phyloP scores from a whole-genome alignment of 768 basidiomycete genomes.

The Scleroderma bovista region DNA sequence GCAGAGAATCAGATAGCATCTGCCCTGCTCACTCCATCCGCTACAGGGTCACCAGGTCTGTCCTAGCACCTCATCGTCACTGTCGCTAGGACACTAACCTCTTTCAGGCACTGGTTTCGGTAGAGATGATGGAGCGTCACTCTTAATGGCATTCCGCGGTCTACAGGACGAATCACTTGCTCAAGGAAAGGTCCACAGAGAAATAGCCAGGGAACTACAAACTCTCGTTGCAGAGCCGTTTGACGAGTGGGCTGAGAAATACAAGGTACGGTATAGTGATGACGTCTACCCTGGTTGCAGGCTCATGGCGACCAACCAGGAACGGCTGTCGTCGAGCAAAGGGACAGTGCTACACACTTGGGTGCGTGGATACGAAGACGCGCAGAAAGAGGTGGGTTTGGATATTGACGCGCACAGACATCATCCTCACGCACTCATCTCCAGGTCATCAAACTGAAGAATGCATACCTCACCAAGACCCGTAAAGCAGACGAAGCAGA shows the following conservation, averaged over 20 bases:
- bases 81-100: slow-evolving; percentile 4
- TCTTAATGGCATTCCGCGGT: slow-evolving; percentile 74
- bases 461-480: slow-evolving; percentile 70
- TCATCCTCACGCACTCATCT: not conserved
- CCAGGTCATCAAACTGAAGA: slow-evolving; percentile 61
- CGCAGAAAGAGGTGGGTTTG: slow-evolving; percentile 49
- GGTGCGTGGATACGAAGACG: slow-evolving; percentile 66
- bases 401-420: too few species aligned
- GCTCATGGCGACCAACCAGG: slow-evolving; percentile 31
- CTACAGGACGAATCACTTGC: slow-evolving; percentile 65
- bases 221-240: too few species aligned
- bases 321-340: slow-evolving; percentile 56
- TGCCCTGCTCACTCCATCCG: slow-evolving; percentile 46
- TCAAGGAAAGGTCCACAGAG: slow-evolving; percentile 45
- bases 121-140: slow-evolving; percentile 80
- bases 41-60: slow-evolving; percentile 47
- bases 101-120: slow-evolving; percentile 56
- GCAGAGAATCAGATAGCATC: slow-evolving; percentile 65
- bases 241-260: slow-evolving; percentile 59
- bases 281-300: not conserved
- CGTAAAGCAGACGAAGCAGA: slow-evolving; percentile 87
- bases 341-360: slow-evolving; percentile 59
- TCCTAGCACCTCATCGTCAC: not conserved
- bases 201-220: slow-evolving; percentile 11
- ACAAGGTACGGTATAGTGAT: slow-evolving; percentile 52